A percentile compares a stretch with the other conserved stretches of the same genome.
Evolutionary conservation across 495 filamentous ascomycete genomes (phyloP).

Genomic region (Hypoxylon perforatum): DNA sequence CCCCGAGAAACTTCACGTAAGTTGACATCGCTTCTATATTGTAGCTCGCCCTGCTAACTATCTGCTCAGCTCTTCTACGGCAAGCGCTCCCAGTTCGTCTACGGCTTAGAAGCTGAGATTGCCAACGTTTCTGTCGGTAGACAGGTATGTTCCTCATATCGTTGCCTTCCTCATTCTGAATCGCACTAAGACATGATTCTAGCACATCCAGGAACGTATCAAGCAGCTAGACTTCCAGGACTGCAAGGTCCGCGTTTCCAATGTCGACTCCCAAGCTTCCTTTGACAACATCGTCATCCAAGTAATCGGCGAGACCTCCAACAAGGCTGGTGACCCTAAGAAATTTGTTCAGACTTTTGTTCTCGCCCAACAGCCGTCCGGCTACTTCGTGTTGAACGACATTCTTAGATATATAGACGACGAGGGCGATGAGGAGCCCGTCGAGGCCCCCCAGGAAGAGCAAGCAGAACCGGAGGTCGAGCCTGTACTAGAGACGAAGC

Average conservation of each 20-base stretch:
- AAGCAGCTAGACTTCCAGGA: constrained; percentile 93
- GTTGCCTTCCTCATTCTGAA: not conserved
- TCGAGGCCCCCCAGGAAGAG: constrained; percentile 47
- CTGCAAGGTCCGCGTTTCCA: constrained; percentile 97
- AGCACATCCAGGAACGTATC: constrained; percentile 95
- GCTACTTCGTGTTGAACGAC: constrained; percentile 98
- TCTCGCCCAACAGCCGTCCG: constrained; percentile 92
- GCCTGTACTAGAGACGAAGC: constrained; percentile 53
- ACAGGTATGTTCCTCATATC: constrained; percentile 67
- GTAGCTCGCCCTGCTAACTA: constrained; percentile 1
- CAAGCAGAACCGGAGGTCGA: constrained; percentile 52
- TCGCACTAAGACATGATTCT: constrained; percentile 28
- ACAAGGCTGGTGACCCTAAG: constrained; percentile 86
- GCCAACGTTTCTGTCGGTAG: constrained; percentile 85
- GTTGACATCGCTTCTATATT: constrained; percentile 42
- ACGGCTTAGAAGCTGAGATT: constrained; percentile 86
- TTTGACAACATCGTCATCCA: constrained; percentile 93
- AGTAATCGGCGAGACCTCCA: constrained; percentile 97
- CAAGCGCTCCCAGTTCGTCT: constrained; percentile 83
- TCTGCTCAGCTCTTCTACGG: constrained; percentile 76
- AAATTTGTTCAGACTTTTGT: constrained; percentile 99
- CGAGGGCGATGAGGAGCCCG: constrained; percentile 70
- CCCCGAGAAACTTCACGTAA: constrained; percentile 91
- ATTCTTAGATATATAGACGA: constrained; percentile 94
- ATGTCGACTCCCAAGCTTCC: constrained; percentile 95